Percentiles rank a stretch among this genome's conserved stretches.
Conservation (phyloP, 306 rosid species). For the Cucurbita moschata region DNA sequence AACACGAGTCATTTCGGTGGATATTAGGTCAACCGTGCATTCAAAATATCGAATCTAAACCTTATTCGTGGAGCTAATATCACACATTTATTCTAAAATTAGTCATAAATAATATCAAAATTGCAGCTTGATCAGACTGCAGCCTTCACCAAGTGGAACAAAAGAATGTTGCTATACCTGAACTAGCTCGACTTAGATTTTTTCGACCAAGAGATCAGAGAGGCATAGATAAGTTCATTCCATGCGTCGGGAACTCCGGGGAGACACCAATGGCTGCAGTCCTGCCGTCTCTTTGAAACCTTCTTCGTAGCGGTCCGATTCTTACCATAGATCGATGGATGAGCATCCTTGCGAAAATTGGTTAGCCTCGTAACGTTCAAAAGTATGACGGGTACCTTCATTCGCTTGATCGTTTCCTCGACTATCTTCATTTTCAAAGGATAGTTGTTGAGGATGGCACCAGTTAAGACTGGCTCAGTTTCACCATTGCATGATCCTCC, state of each 20-base stretch:
- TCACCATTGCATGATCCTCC: slow-evolving; percentile 97
- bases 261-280: slow-evolving; percentile 96
- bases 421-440: slow-evolving; percentile 89
- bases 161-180: background rate
- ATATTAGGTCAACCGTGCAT: too few species aligned
- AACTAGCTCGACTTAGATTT: slow-evolving; percentile 10
- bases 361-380: slow-evolving; percentile 80
- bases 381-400: slow-evolving; percentile 60
- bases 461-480: slow-evolving; percentile 48
- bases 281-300: slow-evolving; percentile 49
- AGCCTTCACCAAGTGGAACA: background rate
- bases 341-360: slow-evolving; percentile 89
- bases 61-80: too few species aligned
- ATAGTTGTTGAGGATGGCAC: slow-evolving; percentile 59
- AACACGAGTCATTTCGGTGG: too few species aligned
- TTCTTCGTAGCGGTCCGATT: slow-evolving; percentile 17
- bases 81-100: too few species aligned
- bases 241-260: slow-evolving; percentile 95
- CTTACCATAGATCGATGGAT: slow-evolving; percentile 68
- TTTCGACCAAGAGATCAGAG: slow-evolving; percentile 31
- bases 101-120: background rate
- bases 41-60: too few species aligned
- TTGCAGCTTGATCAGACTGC: background rate
- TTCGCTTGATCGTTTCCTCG: slow-evolving; percentile 51
- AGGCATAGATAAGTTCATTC: slow-evolving; percentile 82